Percentiles rank a stretch among this genome's conserved stretches.
phyloP scores from a whole-genome alignment of 2,329 filamentous ascomycete genomes.

The Hypomyces perniciosus region DNA sequence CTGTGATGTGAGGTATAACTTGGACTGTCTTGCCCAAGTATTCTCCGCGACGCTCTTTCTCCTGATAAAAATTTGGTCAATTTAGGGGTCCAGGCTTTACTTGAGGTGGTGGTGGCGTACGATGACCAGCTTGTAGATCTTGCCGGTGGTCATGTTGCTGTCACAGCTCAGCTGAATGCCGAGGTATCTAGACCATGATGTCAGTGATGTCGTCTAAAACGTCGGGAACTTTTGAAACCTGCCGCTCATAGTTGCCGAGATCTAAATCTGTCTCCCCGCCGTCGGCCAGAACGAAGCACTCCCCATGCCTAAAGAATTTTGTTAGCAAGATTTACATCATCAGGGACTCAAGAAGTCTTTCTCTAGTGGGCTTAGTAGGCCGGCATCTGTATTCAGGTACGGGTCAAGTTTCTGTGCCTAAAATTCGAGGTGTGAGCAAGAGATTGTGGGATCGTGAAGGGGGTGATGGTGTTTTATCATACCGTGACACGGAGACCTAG shows the following conservation, averaged over 20 bases:
- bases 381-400: conserved; percentile 38
- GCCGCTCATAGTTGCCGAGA: conserved; percentile 51
- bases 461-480: neutral
- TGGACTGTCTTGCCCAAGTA: conserved; percentile 88
- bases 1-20: conserved; percentile 86
- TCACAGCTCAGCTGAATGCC: conserved; percentile 75
- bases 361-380: conserved; percentile 27
- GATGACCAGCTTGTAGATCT: conserved; percentile 88
- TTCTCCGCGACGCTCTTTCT: conserved; percentile 59
- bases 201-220: neutral
- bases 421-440: neutral
- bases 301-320: conserved; percentile 62
- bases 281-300: conserved; percentile 82
- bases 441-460: neutral
- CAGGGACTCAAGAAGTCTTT: conserved; percentile 13
- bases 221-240: conserved; percentile 5
- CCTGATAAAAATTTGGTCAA: conserved; percentile 22
- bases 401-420: conserved; percentile 37
- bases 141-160: conserved; percentile 96
- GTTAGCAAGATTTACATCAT: conserved; percentile 8
- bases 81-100: neutral
- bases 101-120: conserved; percentile 34
- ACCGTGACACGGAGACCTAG: conserved; percentile 12
- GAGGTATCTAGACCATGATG: conserved; percentile 50
- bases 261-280: conserved; percentile 58